Conservation (phyloP, 176 grass and related monocot species). For the Aegilops umbellulata region DNA sequence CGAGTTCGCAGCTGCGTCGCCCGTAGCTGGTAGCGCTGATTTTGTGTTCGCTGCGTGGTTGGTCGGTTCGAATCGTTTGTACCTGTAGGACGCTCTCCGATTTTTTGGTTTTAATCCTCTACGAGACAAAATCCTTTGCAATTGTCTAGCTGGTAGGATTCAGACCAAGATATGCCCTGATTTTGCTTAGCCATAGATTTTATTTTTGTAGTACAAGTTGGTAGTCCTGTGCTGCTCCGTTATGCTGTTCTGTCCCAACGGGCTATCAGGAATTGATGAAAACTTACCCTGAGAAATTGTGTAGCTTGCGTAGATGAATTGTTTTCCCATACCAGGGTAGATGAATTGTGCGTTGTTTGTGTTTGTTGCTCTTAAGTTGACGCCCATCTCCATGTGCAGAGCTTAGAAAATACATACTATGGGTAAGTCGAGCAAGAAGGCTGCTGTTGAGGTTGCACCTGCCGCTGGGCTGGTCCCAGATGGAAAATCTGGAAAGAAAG, state of each 20-base stretch:
- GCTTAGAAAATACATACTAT: slow-evolving; percentile 9
- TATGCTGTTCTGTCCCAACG: too few species aligned
- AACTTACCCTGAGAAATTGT: background rate
- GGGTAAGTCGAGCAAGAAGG: slow-evolving; percentile 49
- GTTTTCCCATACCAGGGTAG: background rate
- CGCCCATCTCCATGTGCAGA: background rate
- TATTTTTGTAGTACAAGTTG: background rate
- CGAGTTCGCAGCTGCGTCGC: background rate
- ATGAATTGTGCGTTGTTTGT: background rate
- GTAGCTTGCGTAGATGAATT: background rate
- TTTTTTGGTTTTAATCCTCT: background rate
- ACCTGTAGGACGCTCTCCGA: background rate
- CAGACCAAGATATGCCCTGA: background rate
- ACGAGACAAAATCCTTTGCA: background rate
- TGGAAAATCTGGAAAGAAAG: slow-evolving; percentile 68
- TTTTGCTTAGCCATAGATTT: background rate
- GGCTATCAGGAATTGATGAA: background rate
- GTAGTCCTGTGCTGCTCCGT: background rate
- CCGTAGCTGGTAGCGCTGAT: background rate
- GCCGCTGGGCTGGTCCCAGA: background rate
- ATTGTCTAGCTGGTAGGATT: background rate
- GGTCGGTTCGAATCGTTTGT: background rate
- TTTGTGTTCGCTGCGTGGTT: background rate
- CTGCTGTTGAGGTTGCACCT: slow-evolving; percentile 20
- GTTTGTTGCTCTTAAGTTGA: background rate